Conservation (phyloP, 495 filamentous ascomycete genomes). For the Darksidea phi region DNA sequence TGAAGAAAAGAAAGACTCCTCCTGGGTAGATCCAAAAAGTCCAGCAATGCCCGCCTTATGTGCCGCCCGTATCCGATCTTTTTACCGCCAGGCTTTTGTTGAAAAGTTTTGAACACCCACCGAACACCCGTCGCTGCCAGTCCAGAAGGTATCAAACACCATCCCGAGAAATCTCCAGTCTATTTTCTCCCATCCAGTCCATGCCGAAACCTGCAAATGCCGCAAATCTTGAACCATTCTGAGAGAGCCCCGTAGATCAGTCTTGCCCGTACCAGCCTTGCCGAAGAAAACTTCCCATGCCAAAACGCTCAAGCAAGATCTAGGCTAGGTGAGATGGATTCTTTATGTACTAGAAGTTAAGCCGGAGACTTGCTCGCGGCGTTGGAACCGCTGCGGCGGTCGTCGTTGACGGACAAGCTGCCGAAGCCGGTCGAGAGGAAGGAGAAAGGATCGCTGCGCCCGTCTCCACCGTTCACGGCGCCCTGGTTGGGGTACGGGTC, state of each 20-base stretch:
- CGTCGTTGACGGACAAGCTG: slow-evolving; percentile 76
- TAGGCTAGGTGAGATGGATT: slow-evolving; percentile 13
- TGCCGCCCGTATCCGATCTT: slow-evolving; percentile 22
- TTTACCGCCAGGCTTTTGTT: slow-evolving; percentile 24
- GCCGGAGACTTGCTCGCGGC: slow-evolving; percentile 72
- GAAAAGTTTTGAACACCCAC: slow-evolving; percentile 10
- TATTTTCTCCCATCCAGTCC: slow-evolving; percentile 19
- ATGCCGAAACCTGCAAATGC: slow-evolving; percentile 25
- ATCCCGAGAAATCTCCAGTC: slow-evolving; percentile 28
- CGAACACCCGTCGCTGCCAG: slow-evolving; percentile 18
- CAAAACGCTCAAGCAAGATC: slow-evolving; percentile 18
- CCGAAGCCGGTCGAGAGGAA: slow-evolving; percentile 83
- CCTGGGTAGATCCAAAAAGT: slow-evolving; percentile 6
- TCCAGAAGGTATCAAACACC: slow-evolving; percentile 30
- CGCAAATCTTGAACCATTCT: slow-evolving; percentile 28
- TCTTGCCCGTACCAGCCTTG: slow-evolving; percentile 25
- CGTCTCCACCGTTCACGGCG: slow-evolving; percentile 38
- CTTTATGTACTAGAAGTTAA: slow-evolving; percentile 42
- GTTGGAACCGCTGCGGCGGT: slow-evolving; percentile 60
- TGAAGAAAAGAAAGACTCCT: slow-evolving; percentile 3
- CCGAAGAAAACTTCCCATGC: slow-evolving; percentile 21
- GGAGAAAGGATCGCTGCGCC: slow-evolving; percentile 77
- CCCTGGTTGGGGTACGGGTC: slow-evolving; percentile 25
- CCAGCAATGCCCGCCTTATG: slow-evolving; percentile 5
- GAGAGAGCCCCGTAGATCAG: slow-evolving; percentile 24